Evolutionary conservation across 1,284 basidiomycete species (phyloP), one percentile per base, ranked within the genome.

Genomic region (Cystobasidiaceae sp.): DNA sequence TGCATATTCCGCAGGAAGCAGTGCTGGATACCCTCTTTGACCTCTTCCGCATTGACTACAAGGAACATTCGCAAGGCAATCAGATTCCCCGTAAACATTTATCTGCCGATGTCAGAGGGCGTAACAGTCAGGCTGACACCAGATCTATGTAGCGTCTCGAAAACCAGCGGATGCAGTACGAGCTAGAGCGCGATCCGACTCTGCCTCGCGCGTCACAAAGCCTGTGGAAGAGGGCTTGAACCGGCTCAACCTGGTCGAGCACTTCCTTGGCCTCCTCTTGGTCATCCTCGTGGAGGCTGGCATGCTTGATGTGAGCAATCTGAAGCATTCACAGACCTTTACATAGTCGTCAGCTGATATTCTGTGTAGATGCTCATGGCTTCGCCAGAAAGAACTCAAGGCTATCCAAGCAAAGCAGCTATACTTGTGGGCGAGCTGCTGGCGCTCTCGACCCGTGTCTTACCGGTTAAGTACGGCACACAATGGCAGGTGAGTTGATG

Each of bases 1-100:
- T n/a, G n/a, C n/a, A n/a, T n/a, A n/a, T n/a, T n/a, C 51, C 59
- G 3, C 74, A 94, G 91, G 91, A 94, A 79, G 84, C 92, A 25
- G 81, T 97, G 32, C 80, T 98, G 34, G 90, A 97, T 72, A 87
- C 96, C 83, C 89, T 98, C 72, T 94, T 94, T 74, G 87, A 90
- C 69, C 81, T 94, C n/a, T 81, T 98, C 58, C 89, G 91, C 63
- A 93, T 97, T 76, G 89, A 89, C 75, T 83, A 88, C 1, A 87
- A 90, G 1, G 86, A 62, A 28, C 46, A 28, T 32, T 23, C 50
- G n/a, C 7, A 19, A n/a, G 45, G 28, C 9, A 62, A 52, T 33
- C 60, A 50, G 6, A 62, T 44, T 61, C 94, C 91, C 0, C 87
- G 91, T 92, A 73, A n/a, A n/a, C n/a, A n/a, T n/a, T n/a, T n/a